Base-by-base conservation (phyloP, 2,329 filamentous ascomycete genomes). In the Alternaria hordeiaustralica region DNA sequence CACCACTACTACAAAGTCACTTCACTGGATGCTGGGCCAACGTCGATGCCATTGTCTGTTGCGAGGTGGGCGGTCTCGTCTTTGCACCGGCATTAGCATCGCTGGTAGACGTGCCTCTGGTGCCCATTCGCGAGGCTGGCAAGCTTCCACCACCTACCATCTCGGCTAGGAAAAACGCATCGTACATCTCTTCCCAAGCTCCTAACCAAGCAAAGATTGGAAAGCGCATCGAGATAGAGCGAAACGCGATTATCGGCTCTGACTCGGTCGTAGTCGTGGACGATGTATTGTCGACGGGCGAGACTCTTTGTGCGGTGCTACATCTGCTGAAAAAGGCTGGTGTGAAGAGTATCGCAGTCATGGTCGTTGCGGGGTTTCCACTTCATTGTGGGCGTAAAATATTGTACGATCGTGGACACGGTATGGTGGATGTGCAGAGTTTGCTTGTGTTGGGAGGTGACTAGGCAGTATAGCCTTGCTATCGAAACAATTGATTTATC, bases 121-220 rank as follows among this genome's bases (percentile, higher is more conserved):
- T 78, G 7, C 71, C 87, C 46, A 83, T 90, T 60, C 86, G 88
- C 43, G 79, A 86, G 71, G 83, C 82, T 10, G 85, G 85, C 25
- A 90, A 89, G 75, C 84, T 90, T 0, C 88, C 88, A 0, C 85
- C 85, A 8, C 88, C 87, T 0, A 86, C 79, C 0, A 10, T 88
- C 33, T 87, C 84, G 7, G 81, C 84, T 23, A 10, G 8, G 44
- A 89, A 85, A 72, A 28, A 71, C 2, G 28, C 74, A 0, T 90
- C 87, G 3, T 79, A 89, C 72, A 85, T 90, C 44, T 88, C 87
- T 1, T 84, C 84, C 60, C 75, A 73, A n/a, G 58, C 57, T 53
- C 66, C 73, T 2, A 60, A 67, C 2, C 51, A 69, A 13, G 51
- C 59, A 6, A 26, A 18, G 6, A 65, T 63, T 54, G 75, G 78